phyloP scores from a whole-genome alignment of 441 rosid species.

The Aleurites moluccanus region DNA sequence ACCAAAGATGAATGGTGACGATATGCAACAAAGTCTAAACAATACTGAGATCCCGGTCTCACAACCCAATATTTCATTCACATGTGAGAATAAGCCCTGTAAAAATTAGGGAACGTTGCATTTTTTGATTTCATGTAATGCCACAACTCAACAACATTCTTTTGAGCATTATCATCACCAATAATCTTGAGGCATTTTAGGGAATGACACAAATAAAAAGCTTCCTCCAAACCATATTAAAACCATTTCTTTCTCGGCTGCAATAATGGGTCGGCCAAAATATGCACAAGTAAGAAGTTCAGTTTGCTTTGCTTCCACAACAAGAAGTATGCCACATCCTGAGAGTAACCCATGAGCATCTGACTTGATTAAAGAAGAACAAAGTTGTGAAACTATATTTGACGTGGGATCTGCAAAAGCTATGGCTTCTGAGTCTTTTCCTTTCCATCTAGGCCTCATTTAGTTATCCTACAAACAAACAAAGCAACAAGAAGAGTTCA shows the following conservation, averaged over 20 bases:
- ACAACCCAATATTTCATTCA: slow-evolving; percentile 59
- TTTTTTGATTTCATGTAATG: slow-evolving; percentile 39
- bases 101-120: slow-evolving; percentile 42
- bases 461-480: slow-evolving; percentile 10
- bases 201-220: slow-evolving; percentile 50
- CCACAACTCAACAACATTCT: slow-evolving; percentile 42
- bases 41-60: slow-evolving; percentile 61
- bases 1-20: slow-evolving; percentile 65
- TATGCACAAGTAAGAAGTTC: slow-evolving; percentile 50
- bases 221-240: slow-evolving; percentile 65
- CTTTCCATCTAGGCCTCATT: slow-evolving; percentile 83
- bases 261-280: slow-evolving; percentile 47
- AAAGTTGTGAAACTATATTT: slow-evolving; percentile 40
- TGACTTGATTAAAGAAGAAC: slow-evolving; percentile 37
- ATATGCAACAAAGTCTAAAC: slow-evolving; percentile 64
- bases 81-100: slow-evolving; percentile 61
- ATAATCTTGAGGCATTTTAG: slow-evolving; percentile 52
- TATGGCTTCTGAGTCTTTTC: slow-evolving; percentile 54
- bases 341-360: slow-evolving; percentile 41
- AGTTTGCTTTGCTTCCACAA: slow-evolving; percentile 38
- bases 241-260: slow-evolving; percentile 53
- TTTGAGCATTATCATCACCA: slow-evolving; percentile 25
- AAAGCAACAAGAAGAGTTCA: neutral
- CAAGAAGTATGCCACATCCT: slow-evolving; percentile 42
- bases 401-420: slow-evolving; percentile 63